Percentiles rank a stretch among this genome's conserved stretches.
Conservation (phyloP, 257 asterid species). For the Solanum paucissectum region DNA sequence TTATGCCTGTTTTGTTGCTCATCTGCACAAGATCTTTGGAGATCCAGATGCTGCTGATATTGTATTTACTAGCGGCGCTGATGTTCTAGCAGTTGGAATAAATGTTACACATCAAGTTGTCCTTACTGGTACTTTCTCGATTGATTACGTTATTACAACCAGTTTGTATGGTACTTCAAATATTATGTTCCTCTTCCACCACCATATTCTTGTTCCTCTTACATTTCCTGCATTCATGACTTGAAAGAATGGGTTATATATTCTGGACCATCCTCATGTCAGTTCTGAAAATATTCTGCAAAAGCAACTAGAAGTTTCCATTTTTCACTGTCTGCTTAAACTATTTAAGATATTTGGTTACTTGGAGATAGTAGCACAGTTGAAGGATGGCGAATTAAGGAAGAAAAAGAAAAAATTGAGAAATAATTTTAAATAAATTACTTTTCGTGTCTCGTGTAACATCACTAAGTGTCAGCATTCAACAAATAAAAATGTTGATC, state of each 20-base stretch:
- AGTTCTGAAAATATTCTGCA: neutral
- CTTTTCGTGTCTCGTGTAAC: neutral
- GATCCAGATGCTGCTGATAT: slow-evolving; percentile 99
- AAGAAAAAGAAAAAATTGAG: neutral
- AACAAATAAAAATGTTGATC: neutral
- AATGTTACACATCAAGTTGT: slow-evolving; percentile 95
- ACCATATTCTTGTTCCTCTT: neutral
- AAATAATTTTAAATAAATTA: neutral
- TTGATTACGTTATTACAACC: neutral
- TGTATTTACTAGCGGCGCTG: slow-evolving; percentile 97
- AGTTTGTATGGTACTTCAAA: neutral
- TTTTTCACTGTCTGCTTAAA: neutral
- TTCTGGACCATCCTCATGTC: neutral
- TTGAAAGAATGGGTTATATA: neutral
- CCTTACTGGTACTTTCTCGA: slow-evolving; percentile 48
- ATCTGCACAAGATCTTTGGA: slow-evolving; percentile 65
- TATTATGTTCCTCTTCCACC: neutral
- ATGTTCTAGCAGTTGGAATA: slow-evolving; percentile 80
- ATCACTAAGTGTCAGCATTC: neutral
- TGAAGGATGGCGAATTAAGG: neutral
- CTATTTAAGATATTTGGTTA: neutral
- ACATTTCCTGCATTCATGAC: neutral
- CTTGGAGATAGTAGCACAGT: neutral
- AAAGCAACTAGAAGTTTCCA: neutral
- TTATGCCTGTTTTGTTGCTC: neutral